Conservation (phyloP, 306 rosid species). For the Cicer bijugum region DNA sequence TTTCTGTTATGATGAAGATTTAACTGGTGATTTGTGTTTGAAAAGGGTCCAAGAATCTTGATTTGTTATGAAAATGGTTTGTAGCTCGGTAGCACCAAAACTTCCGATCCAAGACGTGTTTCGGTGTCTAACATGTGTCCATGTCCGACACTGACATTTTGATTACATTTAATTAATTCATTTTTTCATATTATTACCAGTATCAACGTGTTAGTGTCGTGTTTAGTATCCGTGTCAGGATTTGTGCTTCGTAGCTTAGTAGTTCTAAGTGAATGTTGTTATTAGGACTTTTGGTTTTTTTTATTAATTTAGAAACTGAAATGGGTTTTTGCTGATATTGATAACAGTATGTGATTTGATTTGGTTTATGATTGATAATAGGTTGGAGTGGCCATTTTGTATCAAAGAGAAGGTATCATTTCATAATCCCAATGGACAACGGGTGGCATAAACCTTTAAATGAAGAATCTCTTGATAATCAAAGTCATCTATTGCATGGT, state of each 20-base stretch:
- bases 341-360: conserved; percentile 27
- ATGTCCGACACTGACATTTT: too few relatives aligned
- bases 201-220: too few relatives aligned
- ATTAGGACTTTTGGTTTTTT: not conserved
- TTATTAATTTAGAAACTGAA: conserved; percentile 22
- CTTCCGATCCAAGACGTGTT: too few relatives aligned
- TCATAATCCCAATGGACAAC: conserved; percentile 69
- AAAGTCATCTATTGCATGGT: conserved; percentile 77
- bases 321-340: conserved; percentile 5
- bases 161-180: too few relatives aligned
- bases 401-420: conserved; percentile 76
- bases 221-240: too few relatives aligned
- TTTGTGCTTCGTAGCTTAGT: too few relatives aligned
- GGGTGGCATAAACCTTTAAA: conserved; percentile 75
- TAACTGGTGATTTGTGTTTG: conserved; percentile 8
- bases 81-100: too few relatives aligned
- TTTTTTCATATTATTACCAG: too few relatives aligned
- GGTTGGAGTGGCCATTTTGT: conserved; percentile 94
- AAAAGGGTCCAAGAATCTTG: conserved; percentile 25
- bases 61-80: conserved; percentile 5
- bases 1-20: not conserved
- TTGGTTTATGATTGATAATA: conserved; percentile 47
- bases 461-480: conserved; percentile 59
- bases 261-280: too few relatives aligned
- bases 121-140: too few relatives aligned